A percentile compares a stretch with the other conserved stretches of the same genome.
phyloP scores from a whole-genome alignment of 345 rosid species.

The Eucalyptus polyanthemos region DNA sequence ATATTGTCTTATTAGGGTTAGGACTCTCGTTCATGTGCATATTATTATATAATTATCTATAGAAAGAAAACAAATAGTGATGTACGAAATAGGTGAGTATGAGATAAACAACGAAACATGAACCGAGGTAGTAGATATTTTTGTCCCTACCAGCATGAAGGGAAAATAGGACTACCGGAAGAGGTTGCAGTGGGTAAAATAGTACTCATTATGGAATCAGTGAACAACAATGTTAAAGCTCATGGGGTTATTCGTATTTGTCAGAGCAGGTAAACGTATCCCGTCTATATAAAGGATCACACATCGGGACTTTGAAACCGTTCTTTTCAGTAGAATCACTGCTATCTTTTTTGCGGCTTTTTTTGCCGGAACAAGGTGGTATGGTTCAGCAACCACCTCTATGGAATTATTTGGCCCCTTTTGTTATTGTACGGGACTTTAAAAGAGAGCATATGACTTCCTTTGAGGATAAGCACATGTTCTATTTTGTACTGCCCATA shows the following conservation, averaged over 20 bases:
- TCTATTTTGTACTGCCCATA: not conserved
- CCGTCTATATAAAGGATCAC: not conserved
- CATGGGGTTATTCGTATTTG: not conserved
- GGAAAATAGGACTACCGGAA: not conserved
- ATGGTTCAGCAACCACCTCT: not conserved
- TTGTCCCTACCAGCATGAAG: not conserved
- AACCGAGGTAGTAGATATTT: not conserved
- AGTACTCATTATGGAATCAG: not conserved
- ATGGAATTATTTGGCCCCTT: not conserved
- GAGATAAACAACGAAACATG: not conserved
- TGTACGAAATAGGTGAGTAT: not conserved
- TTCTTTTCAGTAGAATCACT: not conserved
- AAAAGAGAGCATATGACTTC: not conserved
- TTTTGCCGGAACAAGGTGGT: not conserved
- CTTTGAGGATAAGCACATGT: too few relatives aligned
- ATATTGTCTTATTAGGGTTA: not conserved
- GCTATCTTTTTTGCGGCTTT: not conserved
- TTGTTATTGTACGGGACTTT: not conserved
- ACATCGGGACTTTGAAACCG: not conserved
- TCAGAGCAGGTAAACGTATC: accelerated
- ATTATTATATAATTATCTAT: too few relatives aligned
- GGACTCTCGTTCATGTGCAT: not conserved
- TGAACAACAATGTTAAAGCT: not conserved
- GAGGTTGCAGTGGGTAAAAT: not conserved
- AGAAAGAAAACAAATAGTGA: not conserved